Evolutionary conservation across 129 eudicot species (phyloP).

Genomic region (Dittrichia graveolens): DNA sequence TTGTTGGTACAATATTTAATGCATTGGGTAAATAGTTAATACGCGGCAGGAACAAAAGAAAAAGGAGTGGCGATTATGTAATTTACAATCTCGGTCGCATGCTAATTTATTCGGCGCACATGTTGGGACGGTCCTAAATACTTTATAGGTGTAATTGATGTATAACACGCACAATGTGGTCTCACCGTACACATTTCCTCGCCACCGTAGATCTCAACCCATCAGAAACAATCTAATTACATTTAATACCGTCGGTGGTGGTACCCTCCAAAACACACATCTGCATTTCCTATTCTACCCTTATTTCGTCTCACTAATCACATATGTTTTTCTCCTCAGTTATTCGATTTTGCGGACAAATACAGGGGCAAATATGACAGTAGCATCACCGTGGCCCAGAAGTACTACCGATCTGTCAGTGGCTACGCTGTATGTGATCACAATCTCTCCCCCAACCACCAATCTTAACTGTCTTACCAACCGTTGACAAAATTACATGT

Average conservation of each 20-base stretch:
- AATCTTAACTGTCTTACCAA: slow-evolving; percentile 17
- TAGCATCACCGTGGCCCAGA: slow-evolving; percentile 58
- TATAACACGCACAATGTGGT: slow-evolving; percentile 9
- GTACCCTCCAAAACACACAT: neutral
- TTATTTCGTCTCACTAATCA: slow-evolving; percentile 11
- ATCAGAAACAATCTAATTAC: neutral
- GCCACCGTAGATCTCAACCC: slow-evolving; percentile 20
- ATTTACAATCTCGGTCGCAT: neutral
- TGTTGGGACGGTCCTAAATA: slow-evolving; percentile 12
- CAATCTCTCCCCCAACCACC: slow-evolving; percentile 27
- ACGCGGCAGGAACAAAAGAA: neutral
- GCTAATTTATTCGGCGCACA: slow-evolving; percentile 29
- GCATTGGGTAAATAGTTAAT: neutral
- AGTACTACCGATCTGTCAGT: slow-evolving; percentile 72
- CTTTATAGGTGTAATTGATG: slow-evolving; percentile 22
- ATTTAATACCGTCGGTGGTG: slow-evolving; percentile 2
- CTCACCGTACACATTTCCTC: slow-evolving; percentile 20
- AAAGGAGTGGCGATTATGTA: neutral
- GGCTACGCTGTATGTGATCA: slow-evolving; percentile 56
- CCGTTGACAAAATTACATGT: neutral
- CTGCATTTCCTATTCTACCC: slow-evolving; percentile 25
- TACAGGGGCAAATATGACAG: slow-evolving; percentile 70
- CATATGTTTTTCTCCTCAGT: slow-evolving; percentile 33
- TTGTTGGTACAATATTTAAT: neutral
- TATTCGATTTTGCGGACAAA: slow-evolving; percentile 77